A percentile compares a stretch with the other conserved stretches of the same genome.
These are phyloP conservation scores for Globisporangium paddicum DNA, from an alignment of 352 stramenopile species.

Conservation along the genomic window DNA sequence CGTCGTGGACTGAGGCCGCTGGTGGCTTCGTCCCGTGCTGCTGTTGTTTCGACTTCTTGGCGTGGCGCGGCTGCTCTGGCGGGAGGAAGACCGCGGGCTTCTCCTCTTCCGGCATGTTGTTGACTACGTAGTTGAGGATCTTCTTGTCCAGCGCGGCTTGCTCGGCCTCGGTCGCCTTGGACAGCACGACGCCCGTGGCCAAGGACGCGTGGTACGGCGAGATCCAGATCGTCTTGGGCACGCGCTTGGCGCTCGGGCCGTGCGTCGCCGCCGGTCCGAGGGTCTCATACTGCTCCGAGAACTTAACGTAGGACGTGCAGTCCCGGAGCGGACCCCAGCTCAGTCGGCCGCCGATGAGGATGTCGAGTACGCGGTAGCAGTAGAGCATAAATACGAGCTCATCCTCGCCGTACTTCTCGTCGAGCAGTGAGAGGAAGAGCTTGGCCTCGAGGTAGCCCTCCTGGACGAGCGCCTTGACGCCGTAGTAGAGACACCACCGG, in stretches of 20 bases:
- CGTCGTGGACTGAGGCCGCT: background rate
- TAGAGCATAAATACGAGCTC: constrained; percentile 89
- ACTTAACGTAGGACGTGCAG: constrained; percentile 49
- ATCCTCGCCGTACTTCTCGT: constrained; percentile 92
- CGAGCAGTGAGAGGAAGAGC: constrained; percentile 89
- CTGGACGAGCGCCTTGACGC: constrained; percentile 78
- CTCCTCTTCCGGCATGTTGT: constrained; percentile 57
- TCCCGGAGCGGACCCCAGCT: constrained; percentile 64
- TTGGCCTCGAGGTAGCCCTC: constrained; percentile 88
- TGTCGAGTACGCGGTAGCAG: constrained; percentile 81
- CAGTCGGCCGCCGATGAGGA: constrained; percentile 48
- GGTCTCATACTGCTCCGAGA: constrained; percentile 39
- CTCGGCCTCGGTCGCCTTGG: constrained; percentile 63
- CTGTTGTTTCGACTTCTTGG: constrained; percentile 15
- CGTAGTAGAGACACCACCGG: constrained; percentile 93
- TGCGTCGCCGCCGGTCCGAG: constrained; percentile 14
- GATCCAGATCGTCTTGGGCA: constrained; percentile 81
- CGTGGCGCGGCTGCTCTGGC: constrained; percentile 6
- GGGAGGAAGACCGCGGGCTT: constrained; percentile 40
- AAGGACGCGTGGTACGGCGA: constrained; percentile 69
- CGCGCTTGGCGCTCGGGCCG: constrained; percentile 1
- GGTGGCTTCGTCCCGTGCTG: background rate
- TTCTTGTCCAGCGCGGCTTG: constrained; percentile 54
- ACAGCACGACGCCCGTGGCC: constrained; percentile 66
- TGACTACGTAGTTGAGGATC: constrained; percentile 58